Percentiles rank a stretch among this genome's conserved stretches.
Conservation (phyloP, 2,329 filamentous ascomycete species). For the Knoxdaviesia capensis region DNA sequence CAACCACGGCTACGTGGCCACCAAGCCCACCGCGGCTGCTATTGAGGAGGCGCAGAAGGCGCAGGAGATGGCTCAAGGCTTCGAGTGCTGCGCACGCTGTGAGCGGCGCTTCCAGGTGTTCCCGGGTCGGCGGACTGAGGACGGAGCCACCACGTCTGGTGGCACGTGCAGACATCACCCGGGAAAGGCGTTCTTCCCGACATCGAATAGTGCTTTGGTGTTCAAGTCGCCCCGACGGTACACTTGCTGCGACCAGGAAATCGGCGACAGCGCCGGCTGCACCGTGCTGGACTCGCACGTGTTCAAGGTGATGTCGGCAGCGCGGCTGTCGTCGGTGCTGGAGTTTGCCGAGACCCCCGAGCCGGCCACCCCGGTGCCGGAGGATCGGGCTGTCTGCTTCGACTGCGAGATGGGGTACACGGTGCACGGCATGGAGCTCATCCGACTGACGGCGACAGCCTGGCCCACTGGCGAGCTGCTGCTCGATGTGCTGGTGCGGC, state of each 20-base stretch:
- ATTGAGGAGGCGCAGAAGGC: conserved; percentile 46
- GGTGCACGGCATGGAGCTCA: conserved; percentile 66
- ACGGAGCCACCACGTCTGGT: conserved; percentile 55
- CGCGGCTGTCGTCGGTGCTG: conserved; percentile 55
- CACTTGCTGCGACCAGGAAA: conserved; percentile 56
- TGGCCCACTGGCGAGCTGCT: conserved; percentile 65
- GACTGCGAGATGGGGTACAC: conserved; percentile 99
- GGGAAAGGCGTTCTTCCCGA: conserved; percentile 44
- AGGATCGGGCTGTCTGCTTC: conserved; percentile 53
- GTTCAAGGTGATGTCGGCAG: conserved; percentile 62
- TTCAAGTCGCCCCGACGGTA: conserved; percentile 41
- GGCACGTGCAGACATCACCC: conserved; percentile 69
- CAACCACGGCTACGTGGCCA: conserved; percentile 54
- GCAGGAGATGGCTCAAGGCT: conserved; percentile 47
- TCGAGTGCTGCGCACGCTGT: conserved; percentile 81
- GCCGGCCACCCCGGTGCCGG: conserved; percentile 27
- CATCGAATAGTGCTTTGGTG: conserved; percentile 33
- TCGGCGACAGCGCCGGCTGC: conserved; percentile 60
- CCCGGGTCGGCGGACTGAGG: conserved; percentile 59
- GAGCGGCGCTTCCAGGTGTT: conserved; percentile 77
- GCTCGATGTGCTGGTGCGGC: conserved; percentile 69
- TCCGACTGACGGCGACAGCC: conserved; percentile 70
- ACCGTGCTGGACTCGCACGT: conserved; percentile 55
- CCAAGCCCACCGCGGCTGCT: conserved; percentile 42
- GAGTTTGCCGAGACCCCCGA: conserved; percentile 64